Evolutionary conservation across 805 yeast genomes (phyloP).

Genomic region (Scheffersomyces ergatensis): DNA sequence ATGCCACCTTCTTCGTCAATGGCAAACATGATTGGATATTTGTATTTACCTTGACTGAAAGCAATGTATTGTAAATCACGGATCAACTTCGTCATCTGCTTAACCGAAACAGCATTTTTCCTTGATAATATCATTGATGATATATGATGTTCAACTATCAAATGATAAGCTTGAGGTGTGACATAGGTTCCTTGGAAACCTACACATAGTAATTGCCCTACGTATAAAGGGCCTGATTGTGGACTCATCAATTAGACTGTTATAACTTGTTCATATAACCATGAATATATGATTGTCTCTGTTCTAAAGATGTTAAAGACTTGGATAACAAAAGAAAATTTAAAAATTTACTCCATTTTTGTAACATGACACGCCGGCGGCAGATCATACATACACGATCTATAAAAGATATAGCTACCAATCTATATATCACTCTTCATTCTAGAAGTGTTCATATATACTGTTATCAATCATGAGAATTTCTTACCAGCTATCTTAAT

Average conservation of each 20-base stretch:
- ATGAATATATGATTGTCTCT: too few relatives aligned
- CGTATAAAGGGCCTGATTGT: conserved; percentile 7
- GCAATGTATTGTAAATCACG: conserved; percentile 56
- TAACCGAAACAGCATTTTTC: conserved; percentile 49
- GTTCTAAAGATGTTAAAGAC: too few relatives aligned
- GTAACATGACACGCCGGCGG: too few relatives aligned
- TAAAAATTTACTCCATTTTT: too few relatives aligned
- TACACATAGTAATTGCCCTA: conserved; percentile 56
- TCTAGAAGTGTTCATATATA: too few relatives aligned
- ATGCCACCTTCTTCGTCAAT: conserved; percentile 66
- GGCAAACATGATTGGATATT: conserved; percentile 53
- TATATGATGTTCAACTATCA: conserved; percentile 50
- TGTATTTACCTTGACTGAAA: conserved; percentile 42
- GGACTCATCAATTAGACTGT: not conserved
- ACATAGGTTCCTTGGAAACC: conserved; percentile 59
- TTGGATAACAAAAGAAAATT: too few relatives aligned
- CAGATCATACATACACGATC: too few relatives aligned
- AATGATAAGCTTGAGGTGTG: conserved; percentile 49
- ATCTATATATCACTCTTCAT: too few relatives aligned
- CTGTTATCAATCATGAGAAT: conserved; percentile 53
- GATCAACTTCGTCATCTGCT: conserved; percentile 49
- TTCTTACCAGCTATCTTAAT: conserved; percentile 75
- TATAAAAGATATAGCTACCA: too few relatives aligned
- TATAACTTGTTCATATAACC: too few relatives aligned
- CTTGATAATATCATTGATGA: conserved; percentile 51